Percentiles rank a stretch among this genome's conserved stretches.
These are phyloP conservation scores for Nemania sp. DNA, from an alignment of 2,329 filamentous ascomycete genomes.

Conservation along the genomic window DNA sequence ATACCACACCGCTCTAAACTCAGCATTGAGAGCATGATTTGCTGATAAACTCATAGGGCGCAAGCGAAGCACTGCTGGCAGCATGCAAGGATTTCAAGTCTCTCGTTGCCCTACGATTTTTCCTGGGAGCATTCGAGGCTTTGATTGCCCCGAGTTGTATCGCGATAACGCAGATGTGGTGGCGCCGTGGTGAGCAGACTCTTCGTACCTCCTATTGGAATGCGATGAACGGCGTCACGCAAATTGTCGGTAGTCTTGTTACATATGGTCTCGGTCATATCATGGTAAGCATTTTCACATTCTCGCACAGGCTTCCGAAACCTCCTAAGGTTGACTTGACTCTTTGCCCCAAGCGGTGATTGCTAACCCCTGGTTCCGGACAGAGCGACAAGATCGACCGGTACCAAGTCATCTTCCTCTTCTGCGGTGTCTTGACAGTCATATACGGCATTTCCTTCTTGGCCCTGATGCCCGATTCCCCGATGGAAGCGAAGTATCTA, in stretches of 20 bases:
- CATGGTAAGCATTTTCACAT: too few relatives aligned
- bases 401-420: slow-evolving; percentile 58
- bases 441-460: slow-evolving; percentile 55
- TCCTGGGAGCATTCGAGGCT: slow-evolving; percentile 52
- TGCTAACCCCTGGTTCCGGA: too few relatives aligned
- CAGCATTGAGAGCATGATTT: background rate
- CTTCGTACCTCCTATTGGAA: slow-evolving; percentile 55
- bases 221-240: slow-evolving; percentile 58
- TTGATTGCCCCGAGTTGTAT: slow-evolving; percentile 55
- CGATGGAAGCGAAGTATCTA: slow-evolving; percentile 61
- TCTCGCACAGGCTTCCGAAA: too few relatives aligned
- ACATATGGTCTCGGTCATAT: slow-evolving; percentile 57
- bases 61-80: slow-evolving; percentile 53
- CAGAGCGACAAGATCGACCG: slow-evolving; percentile 47
- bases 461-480: slow-evolving; percentile 65
- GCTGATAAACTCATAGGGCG: slow-evolving; percentile 40
- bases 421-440: slow-evolving; percentile 55
- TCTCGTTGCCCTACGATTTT: slow-evolving; percentile 49
- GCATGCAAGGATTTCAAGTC: slow-evolving; percentile 52
- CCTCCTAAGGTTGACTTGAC: too few relatives aligned
- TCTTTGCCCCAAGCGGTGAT: too few relatives aligned
- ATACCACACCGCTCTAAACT: too few relatives aligned
- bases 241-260: slow-evolving; percentile 58
- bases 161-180: slow-evolving; percentile 59
- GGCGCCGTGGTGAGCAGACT: slow-evolving; percentile 55